phyloP scores from a whole-genome alignment of 345 rosid genomes.

The Cardamine occulta region DNA sequence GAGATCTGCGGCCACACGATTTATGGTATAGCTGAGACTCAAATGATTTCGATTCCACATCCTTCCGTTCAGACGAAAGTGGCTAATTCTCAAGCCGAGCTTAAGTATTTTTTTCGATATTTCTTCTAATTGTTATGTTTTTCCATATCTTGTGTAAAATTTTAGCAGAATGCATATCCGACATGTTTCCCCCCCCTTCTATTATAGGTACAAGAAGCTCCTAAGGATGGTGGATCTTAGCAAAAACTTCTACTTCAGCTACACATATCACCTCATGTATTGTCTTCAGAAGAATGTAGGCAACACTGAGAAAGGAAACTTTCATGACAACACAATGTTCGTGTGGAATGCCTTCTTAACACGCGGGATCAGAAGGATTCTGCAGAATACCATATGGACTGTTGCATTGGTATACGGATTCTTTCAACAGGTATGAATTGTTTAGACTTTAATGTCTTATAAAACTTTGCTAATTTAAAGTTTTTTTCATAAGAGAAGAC shows the following conservation, averaged over 20 bases:
- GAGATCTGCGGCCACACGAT: slow-evolving; percentile 72
- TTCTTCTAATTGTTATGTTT: slow-evolving; percentile 55
- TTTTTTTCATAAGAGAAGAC: slow-evolving; percentile 7
- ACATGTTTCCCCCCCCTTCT: slow-evolving; percentile 19
- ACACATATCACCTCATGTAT: slow-evolving; percentile 80
- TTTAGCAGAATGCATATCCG: neutral
- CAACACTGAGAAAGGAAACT: slow-evolving; percentile 47
- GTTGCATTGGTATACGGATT: slow-evolving; percentile 89
- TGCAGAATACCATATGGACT: slow-evolving; percentile 77
- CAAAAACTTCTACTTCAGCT: slow-evolving; percentile 97
- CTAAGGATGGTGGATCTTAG: slow-evolving; percentile 82
- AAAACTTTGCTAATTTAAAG: slow-evolving; percentile 27
- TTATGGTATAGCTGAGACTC: slow-evolving; percentile 65
- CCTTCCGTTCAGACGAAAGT: slow-evolving; percentile 56
- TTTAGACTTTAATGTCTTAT: neutral
- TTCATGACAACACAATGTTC: slow-evolving; percentile 68
- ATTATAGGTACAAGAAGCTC: slow-evolving; percentile 86
- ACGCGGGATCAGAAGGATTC: slow-evolving; percentile 59
- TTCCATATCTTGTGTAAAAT: slow-evolving; percentile 28
- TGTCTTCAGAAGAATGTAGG: slow-evolving; percentile 78
- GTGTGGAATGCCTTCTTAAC: slow-evolving; percentile 94
- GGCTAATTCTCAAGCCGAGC: slow-evolving; percentile 75
- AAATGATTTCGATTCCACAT: slow-evolving; percentile 69
- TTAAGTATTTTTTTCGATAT: slow-evolving; percentile 50
- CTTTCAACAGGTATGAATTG: slow-evolving; percentile 75